Conservation (phyloP, 2,329 filamentous ascomycete species). For the Apiospora arundinis region DNA sequence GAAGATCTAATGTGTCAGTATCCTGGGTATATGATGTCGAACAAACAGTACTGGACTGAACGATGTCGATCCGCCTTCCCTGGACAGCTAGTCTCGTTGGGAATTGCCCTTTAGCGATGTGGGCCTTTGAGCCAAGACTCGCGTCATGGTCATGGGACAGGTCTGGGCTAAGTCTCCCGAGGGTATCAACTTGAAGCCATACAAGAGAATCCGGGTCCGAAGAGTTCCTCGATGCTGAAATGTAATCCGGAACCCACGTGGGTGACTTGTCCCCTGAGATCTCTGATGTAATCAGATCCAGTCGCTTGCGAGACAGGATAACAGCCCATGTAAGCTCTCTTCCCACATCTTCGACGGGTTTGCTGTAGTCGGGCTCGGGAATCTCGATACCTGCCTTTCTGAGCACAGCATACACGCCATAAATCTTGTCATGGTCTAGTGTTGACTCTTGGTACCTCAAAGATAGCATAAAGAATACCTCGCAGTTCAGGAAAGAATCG, state of each 20-base stretch:
- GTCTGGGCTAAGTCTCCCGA: no score
- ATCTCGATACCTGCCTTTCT: background rate
- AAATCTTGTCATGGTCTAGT: background rate
- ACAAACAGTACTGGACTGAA: background rate
- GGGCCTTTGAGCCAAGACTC: background rate
- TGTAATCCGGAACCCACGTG: background rate
- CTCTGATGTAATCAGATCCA: background rate
- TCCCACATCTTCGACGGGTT: background rate
- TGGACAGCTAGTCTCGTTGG: background rate
- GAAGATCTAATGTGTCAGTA: no score
- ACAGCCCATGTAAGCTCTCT: background rate
- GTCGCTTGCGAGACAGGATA: background rate
- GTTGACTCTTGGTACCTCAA: background rate
- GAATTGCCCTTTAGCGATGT: background rate
- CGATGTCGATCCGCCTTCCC: background rate
- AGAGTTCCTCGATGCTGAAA: background rate
- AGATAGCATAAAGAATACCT: background rate
- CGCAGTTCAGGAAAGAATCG: background rate
- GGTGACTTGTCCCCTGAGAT: background rate
- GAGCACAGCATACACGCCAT: background rate
- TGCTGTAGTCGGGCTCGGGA: background rate
- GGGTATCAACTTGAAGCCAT: no score
- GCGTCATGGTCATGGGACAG: background rate
- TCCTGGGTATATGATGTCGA: background rate
- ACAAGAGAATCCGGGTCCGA: no score